Percentiles rank a stretch among this genome's conserved stretches.
These are phyloP conservation scores for Dothidotthia symphoricarpi DNA, from an alignment of 2,329 filamentous ascomycete genomes.

Conservation along the genomic window DNA sequence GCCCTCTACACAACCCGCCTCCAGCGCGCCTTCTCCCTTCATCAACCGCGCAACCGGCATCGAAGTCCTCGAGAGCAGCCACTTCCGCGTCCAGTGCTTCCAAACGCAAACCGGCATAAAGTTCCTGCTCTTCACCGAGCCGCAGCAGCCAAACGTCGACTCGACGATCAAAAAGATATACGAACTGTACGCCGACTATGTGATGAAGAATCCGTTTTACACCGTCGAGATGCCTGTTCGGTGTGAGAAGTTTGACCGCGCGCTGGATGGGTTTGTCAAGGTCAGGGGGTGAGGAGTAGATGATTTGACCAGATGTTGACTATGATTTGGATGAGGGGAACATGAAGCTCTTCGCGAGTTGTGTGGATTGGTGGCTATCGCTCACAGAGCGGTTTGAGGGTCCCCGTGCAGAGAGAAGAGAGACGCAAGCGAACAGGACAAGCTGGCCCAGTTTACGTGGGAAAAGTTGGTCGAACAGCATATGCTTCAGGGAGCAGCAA, in stretches of 20 bases:
- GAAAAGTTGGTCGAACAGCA: too few species aligned
- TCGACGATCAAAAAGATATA: conserved; percentile 81
- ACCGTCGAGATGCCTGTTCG: conserved; percentile 95
- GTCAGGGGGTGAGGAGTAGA: conserved; percentile 30
- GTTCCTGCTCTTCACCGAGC: conserved; percentile 93
- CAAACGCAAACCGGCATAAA: conserved; percentile 92
- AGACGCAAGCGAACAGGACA: too few species aligned
- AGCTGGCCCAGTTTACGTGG: too few species aligned
- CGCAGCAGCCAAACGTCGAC: conserved; percentile 82
- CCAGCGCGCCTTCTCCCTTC: conserved; percentile 27
- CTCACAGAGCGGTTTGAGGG: too few species aligned
- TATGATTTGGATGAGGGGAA: too few species aligned
- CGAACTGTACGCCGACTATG: conserved; percentile 92
- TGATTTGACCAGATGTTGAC: too few species aligned
- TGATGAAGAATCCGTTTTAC: conserved; percentile 99
- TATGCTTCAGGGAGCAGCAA: too few species aligned
- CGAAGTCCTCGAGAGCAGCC: conserved; percentile 89
- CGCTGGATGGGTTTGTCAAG: conserved; percentile 76
- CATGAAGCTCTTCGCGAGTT: too few species aligned
- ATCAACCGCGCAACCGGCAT: conserved; percentile 64
- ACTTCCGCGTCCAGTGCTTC: conserved; percentile 95
- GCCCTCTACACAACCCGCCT: conserved; percentile 22
- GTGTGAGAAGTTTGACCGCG: conserved; percentile 92
- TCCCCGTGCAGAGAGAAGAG: too few species aligned
- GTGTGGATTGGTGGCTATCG: too few species aligned